Conservation (phyloP, 2,329 filamentous ascomycete species). For the Sarocladium brachiariae region DNA sequence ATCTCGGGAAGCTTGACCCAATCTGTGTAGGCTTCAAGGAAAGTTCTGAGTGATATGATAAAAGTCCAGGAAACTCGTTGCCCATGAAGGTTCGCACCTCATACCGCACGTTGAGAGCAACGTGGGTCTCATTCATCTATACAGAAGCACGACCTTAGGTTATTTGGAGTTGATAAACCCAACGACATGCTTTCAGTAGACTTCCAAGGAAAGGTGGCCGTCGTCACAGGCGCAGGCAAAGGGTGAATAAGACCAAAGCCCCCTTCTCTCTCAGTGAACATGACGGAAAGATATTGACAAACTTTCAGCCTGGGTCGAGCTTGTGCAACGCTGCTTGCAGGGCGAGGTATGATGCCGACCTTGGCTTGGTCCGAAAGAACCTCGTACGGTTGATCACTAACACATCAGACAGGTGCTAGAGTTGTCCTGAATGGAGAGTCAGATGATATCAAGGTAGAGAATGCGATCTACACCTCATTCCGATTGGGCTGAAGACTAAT, state of each 20-base stretch:
- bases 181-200: neutral
- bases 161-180: neutral
- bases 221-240: neutral
- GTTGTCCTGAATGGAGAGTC: neutral
- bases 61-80: no score
- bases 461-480: no score
- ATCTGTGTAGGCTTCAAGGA: neutral
- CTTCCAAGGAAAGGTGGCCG: neutral
- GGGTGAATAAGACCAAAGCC: neutral
- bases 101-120: no score
- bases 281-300: neutral
- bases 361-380: no score
- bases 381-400: neutral
- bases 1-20: neutral
- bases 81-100: no score
- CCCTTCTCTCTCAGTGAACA: neutral
- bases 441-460: neutral
- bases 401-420: neutral
- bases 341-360: neutral
- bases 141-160: neutral
- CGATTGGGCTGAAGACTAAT: no score
- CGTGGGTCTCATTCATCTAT: neutral
- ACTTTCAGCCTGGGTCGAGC: neutral
- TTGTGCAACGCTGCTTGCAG: neutral
- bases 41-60: neutral